phyloP scores from a whole-genome alignment of 192 early-diverging fungal genomes.

The Spizellomyces sp. region DNA sequence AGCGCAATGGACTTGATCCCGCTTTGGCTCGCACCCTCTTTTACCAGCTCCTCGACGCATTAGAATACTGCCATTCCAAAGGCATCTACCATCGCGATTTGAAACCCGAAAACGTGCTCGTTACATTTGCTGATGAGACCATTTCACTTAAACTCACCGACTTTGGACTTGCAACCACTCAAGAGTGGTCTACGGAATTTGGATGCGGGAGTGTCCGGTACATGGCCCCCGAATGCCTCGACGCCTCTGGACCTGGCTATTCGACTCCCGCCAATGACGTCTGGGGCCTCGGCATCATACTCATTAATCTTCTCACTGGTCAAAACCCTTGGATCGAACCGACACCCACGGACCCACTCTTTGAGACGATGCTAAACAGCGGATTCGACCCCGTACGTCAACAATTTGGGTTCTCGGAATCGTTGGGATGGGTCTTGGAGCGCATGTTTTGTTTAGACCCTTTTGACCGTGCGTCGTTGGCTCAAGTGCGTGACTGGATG shows the following conservation, averaged over 20 bases:
- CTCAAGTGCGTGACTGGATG: background rate
- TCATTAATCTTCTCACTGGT: conserved; percentile 75
- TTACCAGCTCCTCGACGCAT: conserved; percentile 76
- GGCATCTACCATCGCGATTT: conserved; percentile 92
- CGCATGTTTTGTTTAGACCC: conserved; percentile 68
- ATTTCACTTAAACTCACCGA: conserved; percentile 76
- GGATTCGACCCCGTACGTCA: conserved; percentile 5
- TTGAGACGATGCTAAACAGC: conserved; percentile 47
- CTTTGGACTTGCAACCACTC: conserved; percentile 91
- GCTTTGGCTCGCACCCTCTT: conserved; percentile 51
- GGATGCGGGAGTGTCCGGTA: conserved; percentile 91
- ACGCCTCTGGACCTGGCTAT: conserved; percentile 35
- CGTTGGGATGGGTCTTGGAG: conserved; percentile 64
- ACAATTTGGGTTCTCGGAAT: conserved; percentile 53
- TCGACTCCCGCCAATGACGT: conserved; percentile 69
- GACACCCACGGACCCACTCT: conserved; percentile 68
- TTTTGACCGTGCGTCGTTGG: background rate
- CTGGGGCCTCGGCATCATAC: conserved; percentile 78
- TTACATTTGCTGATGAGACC: conserved; percentile 8
- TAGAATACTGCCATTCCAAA: conserved; percentile 70
- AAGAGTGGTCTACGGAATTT: conserved; percentile 74
- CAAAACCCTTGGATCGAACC: conserved; percentile 77
- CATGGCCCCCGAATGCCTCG: conserved; percentile 79
- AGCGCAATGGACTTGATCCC: conserved; percentile 27
- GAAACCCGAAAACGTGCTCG: conserved; percentile 84